Conservation (phyloP, 2,329 filamentous ascomycete species). For the Grosmannia clavigera region DNA sequence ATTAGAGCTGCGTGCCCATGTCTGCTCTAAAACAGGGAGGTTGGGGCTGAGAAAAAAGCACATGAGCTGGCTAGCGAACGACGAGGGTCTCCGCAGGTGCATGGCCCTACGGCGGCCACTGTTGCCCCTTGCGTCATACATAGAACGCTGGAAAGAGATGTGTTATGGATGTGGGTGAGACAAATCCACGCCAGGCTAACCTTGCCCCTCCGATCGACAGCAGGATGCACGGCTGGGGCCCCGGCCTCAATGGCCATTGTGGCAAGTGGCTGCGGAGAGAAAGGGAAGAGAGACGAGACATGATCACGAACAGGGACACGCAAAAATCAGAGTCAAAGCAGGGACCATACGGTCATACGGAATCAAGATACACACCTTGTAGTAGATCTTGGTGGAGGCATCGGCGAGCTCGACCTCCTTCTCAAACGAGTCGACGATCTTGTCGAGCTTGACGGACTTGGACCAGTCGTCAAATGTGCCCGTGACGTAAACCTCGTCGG, state of each 20-base stretch:
- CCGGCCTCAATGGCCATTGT: background rate
- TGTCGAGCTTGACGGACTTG: slow-evolving; percentile 73
- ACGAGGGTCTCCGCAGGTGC: background rate
- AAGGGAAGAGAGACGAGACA: background rate
- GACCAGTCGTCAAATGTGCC: slow-evolving; percentile 88
- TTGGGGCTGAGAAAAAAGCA: background rate
- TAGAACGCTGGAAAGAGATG: background rate
- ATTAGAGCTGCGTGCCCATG: background rate
- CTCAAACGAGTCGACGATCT: slow-evolving; percentile 59
- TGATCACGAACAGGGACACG: background rate
- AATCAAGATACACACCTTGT: slow-evolving; percentile 62
- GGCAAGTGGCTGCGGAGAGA: too few relatives aligned
- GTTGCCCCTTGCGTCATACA: background rate
- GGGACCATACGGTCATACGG: background rate
- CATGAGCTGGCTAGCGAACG: background rate
- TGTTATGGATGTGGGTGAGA: background rate
- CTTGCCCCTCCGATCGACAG: background rate
- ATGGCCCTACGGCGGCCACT: background rate
- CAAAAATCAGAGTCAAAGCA: background rate
- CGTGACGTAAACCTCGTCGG: slow-evolving; percentile 77
- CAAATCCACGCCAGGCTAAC: background rate
- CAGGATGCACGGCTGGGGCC: background rate
- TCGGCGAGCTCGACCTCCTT: slow-evolving; percentile 67
- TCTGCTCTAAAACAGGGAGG: background rate
- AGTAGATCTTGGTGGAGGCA: slow-evolving; percentile 62